Evolutionary conservation across 164 flowering plant species (phyloP).

Genomic region (Chimonanthus salicifolius): DNA sequence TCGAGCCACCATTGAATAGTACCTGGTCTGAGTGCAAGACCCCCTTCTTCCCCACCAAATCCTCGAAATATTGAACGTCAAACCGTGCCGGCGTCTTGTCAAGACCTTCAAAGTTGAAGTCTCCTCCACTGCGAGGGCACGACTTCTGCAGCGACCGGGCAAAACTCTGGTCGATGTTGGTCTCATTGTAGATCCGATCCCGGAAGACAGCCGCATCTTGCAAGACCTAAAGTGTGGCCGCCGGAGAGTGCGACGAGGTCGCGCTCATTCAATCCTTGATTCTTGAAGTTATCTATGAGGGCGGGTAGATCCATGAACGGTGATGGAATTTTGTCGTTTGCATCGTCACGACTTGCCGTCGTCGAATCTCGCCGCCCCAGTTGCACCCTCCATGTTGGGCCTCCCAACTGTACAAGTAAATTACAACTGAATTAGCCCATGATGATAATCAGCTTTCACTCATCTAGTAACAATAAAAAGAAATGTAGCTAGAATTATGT

Average conservation of each 20-base stretch:
- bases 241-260: slow-evolving; percentile 32
- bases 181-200: slow-evolving; percentile 12
- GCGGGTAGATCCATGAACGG: slow-evolving; percentile 13
- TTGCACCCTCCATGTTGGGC: slow-evolving; percentile 16
- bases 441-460: neutral
- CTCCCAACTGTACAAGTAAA: slow-evolving; percentile 10
- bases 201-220: slow-evolving; percentile 8
- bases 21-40: slow-evolving; percentile 19
- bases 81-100: slow-evolving; percentile 12
- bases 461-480: too few species aligned
- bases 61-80: slow-evolving; percentile 9
- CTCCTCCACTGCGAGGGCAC: slow-evolving; percentile 16
- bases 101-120: slow-evolving; percentile 9
- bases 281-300: slow-evolving; percentile 17
- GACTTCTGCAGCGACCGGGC: neutral
- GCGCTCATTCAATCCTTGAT: slow-evolving; percentile 9
- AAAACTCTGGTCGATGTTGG: slow-evolving; percentile 13
- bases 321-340: slow-evolving; percentile 15
- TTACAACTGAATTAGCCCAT: neutral
- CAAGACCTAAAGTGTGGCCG: slow-evolving; percentile 18
- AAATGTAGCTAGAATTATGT: too few species aligned
- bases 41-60: slow-evolving; percentile 10
- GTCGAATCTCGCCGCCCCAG: slow-evolving; percentile 24
- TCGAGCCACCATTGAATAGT: slow-evolving; percentile 14
- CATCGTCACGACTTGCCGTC: slow-evolving; percentile 11